phyloP scores from a whole-genome alignment of 495 filamentous ascomycete species.

The Aspergillus bertholletiae region DNA sequence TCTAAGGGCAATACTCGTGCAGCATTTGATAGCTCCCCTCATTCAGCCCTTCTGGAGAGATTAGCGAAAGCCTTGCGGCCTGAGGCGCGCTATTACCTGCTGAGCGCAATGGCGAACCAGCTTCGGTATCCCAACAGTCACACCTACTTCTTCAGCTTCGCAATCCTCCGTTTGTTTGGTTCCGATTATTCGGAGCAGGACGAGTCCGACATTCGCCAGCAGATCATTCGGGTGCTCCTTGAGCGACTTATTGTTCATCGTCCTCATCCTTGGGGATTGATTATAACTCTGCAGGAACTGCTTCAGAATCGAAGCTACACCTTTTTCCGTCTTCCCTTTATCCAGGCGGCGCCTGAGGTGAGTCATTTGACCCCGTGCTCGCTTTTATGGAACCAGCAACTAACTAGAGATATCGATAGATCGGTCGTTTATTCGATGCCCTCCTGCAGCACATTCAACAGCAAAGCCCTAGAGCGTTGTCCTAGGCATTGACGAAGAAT shows the following conservation, averaged over 20 bases:
- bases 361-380: constrained; percentile 8
- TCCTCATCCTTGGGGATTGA: constrained; percentile 94
- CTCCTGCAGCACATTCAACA: constrained; percentile 49
- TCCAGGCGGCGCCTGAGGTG: constrained; percentile 85
- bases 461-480: constrained; percentile 42
- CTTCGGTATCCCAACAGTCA: constrained; percentile 85
- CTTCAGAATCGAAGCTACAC: constrained; percentile 83
- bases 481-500: constrained; percentile 24
- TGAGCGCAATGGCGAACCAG: constrained; percentile 85
- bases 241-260: constrained; percentile 86
- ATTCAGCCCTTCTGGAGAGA: constrained; percentile 69
- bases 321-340: constrained; percentile 91
- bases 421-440: constrained; percentile 48
- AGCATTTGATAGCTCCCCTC: constrained; percentile 70
- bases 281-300: constrained; percentile 86
- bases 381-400: neutral
- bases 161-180: constrained; percentile 83
- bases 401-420: constrained; percentile 26
- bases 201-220: constrained; percentile 78
- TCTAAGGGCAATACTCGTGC: constrained; percentile 54
- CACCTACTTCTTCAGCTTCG: constrained; percentile 90
- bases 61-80: constrained; percentile 70
- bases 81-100: constrained; percentile 79
- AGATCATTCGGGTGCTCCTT: constrained; percentile 81
- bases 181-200: constrained; percentile 71